Conservation (phyloP, 768 basidiomycete genomes). For the Asterophora lycoperdoides region DNA sequence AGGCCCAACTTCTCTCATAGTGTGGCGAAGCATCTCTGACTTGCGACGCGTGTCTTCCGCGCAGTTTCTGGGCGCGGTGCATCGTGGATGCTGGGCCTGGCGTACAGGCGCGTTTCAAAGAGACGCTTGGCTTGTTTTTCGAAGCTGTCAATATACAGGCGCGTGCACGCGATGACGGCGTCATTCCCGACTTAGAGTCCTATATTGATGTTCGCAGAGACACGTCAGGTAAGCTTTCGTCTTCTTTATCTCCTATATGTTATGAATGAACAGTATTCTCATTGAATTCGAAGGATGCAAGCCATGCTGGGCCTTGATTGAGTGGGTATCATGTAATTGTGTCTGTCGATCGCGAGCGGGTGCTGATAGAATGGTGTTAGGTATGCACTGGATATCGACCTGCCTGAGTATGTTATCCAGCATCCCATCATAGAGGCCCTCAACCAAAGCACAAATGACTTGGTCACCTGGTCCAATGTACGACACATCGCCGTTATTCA, state of each 20-base stretch:
- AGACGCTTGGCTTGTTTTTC: slow-evolving; percentile 66
- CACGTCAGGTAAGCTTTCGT: slow-evolving; percentile 51
- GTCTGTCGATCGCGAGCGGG: background rate
- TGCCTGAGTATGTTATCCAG: slow-evolving; percentile 67
- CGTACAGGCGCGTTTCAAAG: slow-evolving; percentile 63
- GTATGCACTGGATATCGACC: slow-evolving; percentile 47
- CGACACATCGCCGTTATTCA: slow-evolving; percentile 17
- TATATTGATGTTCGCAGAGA: slow-evolving; percentile 71
- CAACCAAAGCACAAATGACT: slow-evolving; percentile 67
- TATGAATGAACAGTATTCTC: background rate
- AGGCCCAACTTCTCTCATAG: slow-evolving; percentile 18
- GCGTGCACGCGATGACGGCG: slow-evolving; percentile 45
- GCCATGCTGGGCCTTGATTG: slow-evolving; percentile 71
- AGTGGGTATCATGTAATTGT: slow-evolving; percentile 35
- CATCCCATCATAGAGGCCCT: slow-evolving; percentile 59
- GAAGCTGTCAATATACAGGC: slow-evolving; percentile 64
- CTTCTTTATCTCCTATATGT: background rate
- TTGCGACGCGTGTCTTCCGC: slow-evolving; percentile 4
- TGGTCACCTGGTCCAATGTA: slow-evolving; percentile 84
- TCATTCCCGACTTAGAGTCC: slow-evolving; percentile 66
- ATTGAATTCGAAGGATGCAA: slow-evolving; percentile 48
- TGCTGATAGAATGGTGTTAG: slow-evolving; percentile 1
- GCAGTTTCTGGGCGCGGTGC: slow-evolving; percentile 67
- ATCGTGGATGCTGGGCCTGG: slow-evolving; percentile 53
- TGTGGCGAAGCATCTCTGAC: background rate